Evolutionary conservation across 768 basidiomycete genomes (phyloP), one percentile per base, ranked within the genome.

Genomic region (Mycena vulgaris): DNA sequence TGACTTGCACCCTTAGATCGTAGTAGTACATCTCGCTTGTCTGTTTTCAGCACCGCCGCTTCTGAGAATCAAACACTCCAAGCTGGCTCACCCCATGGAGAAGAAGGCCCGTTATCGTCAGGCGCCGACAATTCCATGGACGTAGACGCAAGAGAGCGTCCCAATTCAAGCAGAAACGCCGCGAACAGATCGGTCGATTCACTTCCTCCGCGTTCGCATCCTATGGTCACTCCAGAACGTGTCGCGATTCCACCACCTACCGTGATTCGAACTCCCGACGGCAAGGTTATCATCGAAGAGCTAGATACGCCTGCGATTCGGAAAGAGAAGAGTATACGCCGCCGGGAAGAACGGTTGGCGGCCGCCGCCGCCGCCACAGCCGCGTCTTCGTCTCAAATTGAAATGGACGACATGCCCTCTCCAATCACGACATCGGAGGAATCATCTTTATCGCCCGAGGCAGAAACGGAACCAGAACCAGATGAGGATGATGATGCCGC

Each of bases 231-330:
- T 51, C 57, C 69, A n/a, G 63, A 71, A 23, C 39, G 57, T 71
- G 71, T 65, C 69, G 45, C 64, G 59, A 70, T 71, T 57, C 68
- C 72, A 27, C 76, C 69, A 27, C 75, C 68, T 19, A 77, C 69
- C 23, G 78, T 80, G 16, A 75, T 82, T 14, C 74, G 75, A 14
- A 72, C 75, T 25, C 80, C 85, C n/a, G 81, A 82, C 49, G 87
- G 87, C n/a, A 84, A 80, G 65, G 84, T 91, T 53, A 87, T 93
- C 63, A 87, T 94, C 64, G 92, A 94, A 75, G 88, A 89, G 68
- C 83, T 94, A 27, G 93, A 93, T 74, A 91, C 93, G 7, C 93
- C 93, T 39, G 86, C 86, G 5, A 90, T 88, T 45, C 88, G 93
- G 5, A 84, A 87, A 57, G 85, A 89, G 78, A 92, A 90, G 79